Evolutionary conservation across 1,139 yeast species (phyloP), one percentile per base, ranked within the genome.

Genomic region (Magnusiomyces paraingens): DNA sequence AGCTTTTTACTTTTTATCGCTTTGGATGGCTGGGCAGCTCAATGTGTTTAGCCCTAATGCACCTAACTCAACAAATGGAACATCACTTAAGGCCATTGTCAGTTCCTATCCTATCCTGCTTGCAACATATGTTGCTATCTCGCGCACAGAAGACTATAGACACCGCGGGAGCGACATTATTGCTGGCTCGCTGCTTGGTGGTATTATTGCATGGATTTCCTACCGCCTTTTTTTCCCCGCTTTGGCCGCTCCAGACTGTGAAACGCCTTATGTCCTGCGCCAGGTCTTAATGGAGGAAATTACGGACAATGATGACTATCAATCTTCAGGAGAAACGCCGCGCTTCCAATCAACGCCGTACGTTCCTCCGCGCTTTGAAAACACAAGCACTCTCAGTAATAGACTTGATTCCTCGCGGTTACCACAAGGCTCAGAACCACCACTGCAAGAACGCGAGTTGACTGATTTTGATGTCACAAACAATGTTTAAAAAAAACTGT

Each of bases 91-190:
- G 29, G 49, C 38, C 32, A 11, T 47, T 10, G 18, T 46, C 12
- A 21, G 49, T 32, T 11, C 15, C 4, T 36, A 50, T 3, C 56
- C 58, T 12, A 38, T 52, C 11, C 36, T 55, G 21, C 46, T 55
- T 50, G 56, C 56, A 4, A 14, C 52, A 10, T 52, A 22, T 29
- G 49, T 55, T 18, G 58, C 56, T 11, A 50, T 55, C 14, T 49
- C 52, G 47, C 47, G 58, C 43, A 46, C 52, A 12, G 85, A 83
- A 63, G 95, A 87, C 65, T 86, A 85, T 65, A 73, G 91, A 62
- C 95, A 87, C 64, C 90, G 86, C 66, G 84, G 82, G 62, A 70
- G 79, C 40, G 95, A 87, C 65, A 78, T 87, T 18, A 60, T 80
- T 1, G 66, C 80, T 50, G 95, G 95, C 1, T 69, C 77, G 0